Percentiles rank a stretch among this genome's conserved stretches.
phyloP scores from a whole-genome alignment of 2,329 filamentous ascomycete species.

The Rutstroemia sp. region DNA sequence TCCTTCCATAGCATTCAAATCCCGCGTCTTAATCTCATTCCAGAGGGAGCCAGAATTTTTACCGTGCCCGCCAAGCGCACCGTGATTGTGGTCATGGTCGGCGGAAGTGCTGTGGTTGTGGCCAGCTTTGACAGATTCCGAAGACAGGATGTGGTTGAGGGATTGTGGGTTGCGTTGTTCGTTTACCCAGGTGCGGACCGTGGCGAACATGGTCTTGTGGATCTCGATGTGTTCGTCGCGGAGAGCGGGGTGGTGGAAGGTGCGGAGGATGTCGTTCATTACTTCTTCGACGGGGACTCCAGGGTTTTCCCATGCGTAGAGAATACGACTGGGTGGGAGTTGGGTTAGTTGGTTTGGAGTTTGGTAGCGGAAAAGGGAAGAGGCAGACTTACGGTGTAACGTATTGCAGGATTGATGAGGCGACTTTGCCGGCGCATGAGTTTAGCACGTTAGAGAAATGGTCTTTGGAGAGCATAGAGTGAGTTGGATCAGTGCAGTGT shows the following conservation, averaged over 20 bases:
- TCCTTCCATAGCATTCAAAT: slow-evolving; percentile 48
- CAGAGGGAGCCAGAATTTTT: slow-evolving; percentile 53
- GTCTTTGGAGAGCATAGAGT: slow-evolving; percentile 78
- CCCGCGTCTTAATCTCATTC: slow-evolving; percentile 52
- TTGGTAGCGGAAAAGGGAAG: slow-evolving; percentile 12
- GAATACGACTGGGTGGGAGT: slow-evolving; percentile 50
- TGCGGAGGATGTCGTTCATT: slow-evolving; percentile 68
- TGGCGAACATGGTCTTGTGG: slow-evolving; percentile 82
- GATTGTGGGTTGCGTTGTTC: slow-evolving; percentile 58
- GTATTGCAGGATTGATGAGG: slow-evolving; percentile 74
- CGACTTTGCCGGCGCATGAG: slow-evolving; percentile 67
- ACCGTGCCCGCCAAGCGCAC: slow-evolving; percentile 39
- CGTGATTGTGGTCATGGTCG: slow-evolving; percentile 26
- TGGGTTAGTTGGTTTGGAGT: slow-evolving; percentile 10
- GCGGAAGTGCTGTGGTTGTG: slow-evolving; percentile 62
- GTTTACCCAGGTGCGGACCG: slow-evolving; percentile 74
- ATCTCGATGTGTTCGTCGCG: slow-evolving; percentile 70
- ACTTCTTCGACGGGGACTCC: slow-evolving; percentile 78
- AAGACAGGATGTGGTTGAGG: slow-evolving; percentile 69
- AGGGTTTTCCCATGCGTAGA: slow-evolving; percentile 90
- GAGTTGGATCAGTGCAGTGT: slow-evolving; percentile 68
- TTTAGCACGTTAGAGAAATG: slow-evolving; percentile 77
- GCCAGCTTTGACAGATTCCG: slow-evolving; percentile 74
- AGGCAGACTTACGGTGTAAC: slow-evolving; percentile 64
- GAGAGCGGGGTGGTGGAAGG: slow-evolving; percentile 86